phyloP scores from a whole-genome alignment of 2,329 filamentous ascomycete genomes.

The Elsinoe fawcettii region DNA sequence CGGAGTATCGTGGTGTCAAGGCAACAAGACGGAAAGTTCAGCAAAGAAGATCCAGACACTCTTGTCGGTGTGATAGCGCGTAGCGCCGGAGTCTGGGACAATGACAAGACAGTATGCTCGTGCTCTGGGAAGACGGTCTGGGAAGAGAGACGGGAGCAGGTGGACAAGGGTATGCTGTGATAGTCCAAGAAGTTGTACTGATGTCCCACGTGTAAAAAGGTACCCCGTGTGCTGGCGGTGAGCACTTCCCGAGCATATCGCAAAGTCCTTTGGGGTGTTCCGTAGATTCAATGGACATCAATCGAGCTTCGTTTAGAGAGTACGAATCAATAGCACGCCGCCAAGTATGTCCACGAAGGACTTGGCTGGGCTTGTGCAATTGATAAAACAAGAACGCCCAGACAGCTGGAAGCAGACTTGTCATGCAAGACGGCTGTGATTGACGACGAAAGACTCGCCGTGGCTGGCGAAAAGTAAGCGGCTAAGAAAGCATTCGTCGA shows the following conservation, averaged over 20 bases:
- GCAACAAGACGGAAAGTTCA: constrained; percentile 51
- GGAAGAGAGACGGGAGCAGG: constrained; percentile 90
- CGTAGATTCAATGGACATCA: background rate
- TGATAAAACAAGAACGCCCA: background rate
- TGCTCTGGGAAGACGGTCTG: constrained; percentile 97
- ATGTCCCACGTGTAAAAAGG: background rate
- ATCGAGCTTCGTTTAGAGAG: constrained; percentile 1
- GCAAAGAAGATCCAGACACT: constrained; percentile 72
- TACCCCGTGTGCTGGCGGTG: background rate
- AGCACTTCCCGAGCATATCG: background rate
- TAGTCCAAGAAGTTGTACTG: constrained; percentile 23
- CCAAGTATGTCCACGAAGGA: background rate
- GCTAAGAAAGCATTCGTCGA: constrained; percentile 6
- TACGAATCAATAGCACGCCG: constrained; percentile 9
- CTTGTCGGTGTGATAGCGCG: constrained; percentile 88
- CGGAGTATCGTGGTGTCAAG: constrained; percentile 81
- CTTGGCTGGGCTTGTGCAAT: constrained; percentile 4
- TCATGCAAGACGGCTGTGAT: background rate
- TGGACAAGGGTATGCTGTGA: constrained; percentile 80
- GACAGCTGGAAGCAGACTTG: background rate
- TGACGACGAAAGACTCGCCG: background rate
- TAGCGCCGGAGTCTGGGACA: constrained; percentile 97
- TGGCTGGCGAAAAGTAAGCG: constrained; percentile 1
- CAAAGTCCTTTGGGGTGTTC: background rate
- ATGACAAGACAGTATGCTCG: constrained; percentile 96